Conservation (phyloP, 257 asterid genomes). For the Capsicum rhomboideum region DNA sequence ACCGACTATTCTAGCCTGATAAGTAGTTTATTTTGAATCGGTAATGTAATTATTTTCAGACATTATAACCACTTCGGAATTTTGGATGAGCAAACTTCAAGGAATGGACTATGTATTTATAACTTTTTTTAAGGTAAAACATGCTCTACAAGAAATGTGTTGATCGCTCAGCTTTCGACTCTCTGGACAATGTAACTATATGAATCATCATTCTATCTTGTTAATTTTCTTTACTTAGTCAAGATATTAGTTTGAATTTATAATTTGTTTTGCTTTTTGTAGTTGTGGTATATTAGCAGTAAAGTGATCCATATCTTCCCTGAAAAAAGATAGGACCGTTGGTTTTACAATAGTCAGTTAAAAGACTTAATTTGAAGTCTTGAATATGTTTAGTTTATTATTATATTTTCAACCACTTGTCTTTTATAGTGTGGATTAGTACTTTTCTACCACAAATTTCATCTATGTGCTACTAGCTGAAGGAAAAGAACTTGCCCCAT, state of each 20-base stretch:
- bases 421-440: neutral
- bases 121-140: neutral
- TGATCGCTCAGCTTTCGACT: neutral
- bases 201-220: neutral
- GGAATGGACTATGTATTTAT: neutral
- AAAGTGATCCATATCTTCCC: neutral
- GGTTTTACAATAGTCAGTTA: neutral
- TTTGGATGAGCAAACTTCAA: neutral
- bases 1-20: neutral
- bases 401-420: neutral
- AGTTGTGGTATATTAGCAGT: neutral
- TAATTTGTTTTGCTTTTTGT: neutral
- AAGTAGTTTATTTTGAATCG: neutral
- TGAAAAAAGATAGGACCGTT: neutral
- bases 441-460: neutral
- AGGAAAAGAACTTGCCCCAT: neutral
- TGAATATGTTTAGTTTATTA: neutral
- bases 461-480: neutral
- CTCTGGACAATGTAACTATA: neutral
- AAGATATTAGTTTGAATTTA: neutral
- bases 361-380: neutral
- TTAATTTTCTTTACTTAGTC: neutral
- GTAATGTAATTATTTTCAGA: neutral
- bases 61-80: neutral
- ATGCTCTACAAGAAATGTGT: neutral